These are phyloP conservation scores for Calonectria pseudoreteaudii DNA, from an alignment of 2,329 filamentous ascomycete species.

Conservation along the genomic window DNA sequence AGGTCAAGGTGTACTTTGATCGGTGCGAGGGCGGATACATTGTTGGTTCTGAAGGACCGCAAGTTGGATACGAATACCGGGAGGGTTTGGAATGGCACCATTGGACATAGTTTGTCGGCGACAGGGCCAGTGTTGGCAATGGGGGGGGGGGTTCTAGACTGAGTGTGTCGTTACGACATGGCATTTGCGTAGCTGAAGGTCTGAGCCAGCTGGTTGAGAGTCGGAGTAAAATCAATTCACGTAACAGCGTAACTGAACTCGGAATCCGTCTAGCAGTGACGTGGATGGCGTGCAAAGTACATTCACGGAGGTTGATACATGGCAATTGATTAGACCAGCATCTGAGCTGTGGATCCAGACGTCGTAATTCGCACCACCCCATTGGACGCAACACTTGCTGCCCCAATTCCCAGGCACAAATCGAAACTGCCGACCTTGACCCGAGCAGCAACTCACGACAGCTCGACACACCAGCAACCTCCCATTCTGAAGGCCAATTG, in stretches of 20 bases:
- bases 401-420: conserved; percentile 43
- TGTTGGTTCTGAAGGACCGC: conserved; percentile 65
- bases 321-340: no score
- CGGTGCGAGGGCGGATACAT: conserved; percentile 69
- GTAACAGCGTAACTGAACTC: no score
- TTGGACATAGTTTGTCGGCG: conserved; percentile 44
- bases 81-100: conserved; percentile 44
- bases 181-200: not conserved
- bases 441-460: conserved; percentile 44
- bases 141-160: no score
- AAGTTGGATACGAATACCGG: conserved; percentile 46
- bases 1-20: conserved; percentile 62
- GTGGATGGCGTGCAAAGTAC: no score
- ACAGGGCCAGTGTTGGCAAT: no score
- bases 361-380: conserved; percentile 41
- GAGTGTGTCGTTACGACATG: no score
- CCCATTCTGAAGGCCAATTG: conserved; percentile 49
- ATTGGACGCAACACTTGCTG: conserved; percentile 38
- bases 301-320: no score
- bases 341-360: conserved; percentile 16
- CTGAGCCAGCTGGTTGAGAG: no score
- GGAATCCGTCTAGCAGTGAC: no score
- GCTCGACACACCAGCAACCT: conserved; percentile 42
- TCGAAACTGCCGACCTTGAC: conserved; percentile 44
- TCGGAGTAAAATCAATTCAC: no score